Percentiles rank a stretch among this genome's conserved stretches.
These are phyloP conservation scores for Mycena epipterygia DNA, from an alignment of 768 basidiomycete genomes.

Conservation along the genomic window DNA sequence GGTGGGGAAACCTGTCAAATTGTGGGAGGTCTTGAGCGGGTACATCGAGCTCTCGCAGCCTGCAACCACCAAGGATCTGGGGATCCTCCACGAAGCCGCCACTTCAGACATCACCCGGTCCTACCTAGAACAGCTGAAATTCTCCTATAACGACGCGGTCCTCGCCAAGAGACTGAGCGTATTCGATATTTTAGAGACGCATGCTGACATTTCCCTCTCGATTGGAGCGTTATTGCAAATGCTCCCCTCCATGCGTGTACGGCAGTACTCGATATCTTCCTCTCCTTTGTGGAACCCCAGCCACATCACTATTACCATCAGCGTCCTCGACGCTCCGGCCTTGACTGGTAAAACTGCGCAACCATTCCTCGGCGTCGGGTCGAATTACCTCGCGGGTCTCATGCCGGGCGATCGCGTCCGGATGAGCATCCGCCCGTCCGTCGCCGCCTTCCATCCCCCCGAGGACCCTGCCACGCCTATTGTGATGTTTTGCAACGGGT, in stretches of 20 bases:
- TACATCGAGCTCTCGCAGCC: not conserved
- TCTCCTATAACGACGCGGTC: not conserved
- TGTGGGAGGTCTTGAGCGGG: not conserved
- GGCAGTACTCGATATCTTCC: conserved; percentile 66
- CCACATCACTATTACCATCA: conserved; percentile 40
- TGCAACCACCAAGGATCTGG: not conserved
- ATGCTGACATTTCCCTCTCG: conserved; percentile 35
- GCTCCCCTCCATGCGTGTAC: conserved; percentile 60
- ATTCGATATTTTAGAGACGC: not conserved
- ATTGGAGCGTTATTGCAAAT: conserved; percentile 53
- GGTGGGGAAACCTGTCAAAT: not conserved
- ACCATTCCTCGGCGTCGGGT: conserved; percentile 59
- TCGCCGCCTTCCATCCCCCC: conserved; percentile 57
- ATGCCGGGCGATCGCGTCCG: conserved; percentile 56
- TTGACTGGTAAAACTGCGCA: conserved; percentile 27
- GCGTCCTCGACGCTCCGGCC: not conserved
- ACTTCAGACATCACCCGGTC: not conserved
- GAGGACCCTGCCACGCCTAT: conserved; percentile 53
- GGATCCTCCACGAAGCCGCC: not conserved
- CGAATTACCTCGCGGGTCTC: conserved; percentile 57
- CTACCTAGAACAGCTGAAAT: not conserved
- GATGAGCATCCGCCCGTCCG: conserved; percentile 56
- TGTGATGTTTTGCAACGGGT: conserved; percentile 60
- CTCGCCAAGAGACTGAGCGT: not conserved
- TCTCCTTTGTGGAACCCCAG: conserved; percentile 59